phyloP scores from a whole-genome alignment of 192 early-diverging fungal species.

The Coemansia sp. region DNA sequence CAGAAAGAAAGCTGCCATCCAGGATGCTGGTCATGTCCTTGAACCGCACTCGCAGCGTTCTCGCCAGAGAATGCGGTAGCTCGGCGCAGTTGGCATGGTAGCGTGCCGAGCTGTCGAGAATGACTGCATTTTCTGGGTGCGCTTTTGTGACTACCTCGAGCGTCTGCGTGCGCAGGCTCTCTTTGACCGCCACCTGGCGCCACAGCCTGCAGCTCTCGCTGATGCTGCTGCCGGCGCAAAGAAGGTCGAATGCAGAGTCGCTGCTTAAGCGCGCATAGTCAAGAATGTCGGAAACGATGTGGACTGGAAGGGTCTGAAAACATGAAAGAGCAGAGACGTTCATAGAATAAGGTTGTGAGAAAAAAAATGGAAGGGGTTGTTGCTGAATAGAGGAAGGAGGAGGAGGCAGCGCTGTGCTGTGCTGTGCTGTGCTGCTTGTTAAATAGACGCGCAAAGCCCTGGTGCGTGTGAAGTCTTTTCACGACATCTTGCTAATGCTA shows the following conservation, averaged over 20 bases:
- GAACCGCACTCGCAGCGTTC: neutral
- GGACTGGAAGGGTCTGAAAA: neutral
- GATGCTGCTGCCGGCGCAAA: neutral
- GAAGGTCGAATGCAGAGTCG: neutral
- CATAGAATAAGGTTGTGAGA: neutral
- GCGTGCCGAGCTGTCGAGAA: neutral
- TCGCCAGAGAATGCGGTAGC: neutral
- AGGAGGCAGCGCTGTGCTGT: too few relatives aligned
- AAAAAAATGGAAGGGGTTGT: too few relatives aligned
- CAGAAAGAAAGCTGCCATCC: neutral
- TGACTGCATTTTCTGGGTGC: neutral
- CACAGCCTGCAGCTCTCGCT: neutral
- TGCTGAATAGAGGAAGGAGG: too few relatives aligned
- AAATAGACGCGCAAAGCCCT: too few relatives aligned
- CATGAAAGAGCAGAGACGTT: neutral
- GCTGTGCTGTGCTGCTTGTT: too few relatives aligned
- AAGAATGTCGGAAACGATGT: neutral
- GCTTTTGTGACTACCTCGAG: neutral
- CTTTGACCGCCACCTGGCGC: neutral
- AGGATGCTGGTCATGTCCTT: neutral
- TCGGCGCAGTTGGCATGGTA: neutral
- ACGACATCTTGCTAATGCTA: too few relatives aligned
- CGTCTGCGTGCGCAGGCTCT: neutral
- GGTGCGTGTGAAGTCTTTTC: too few relatives aligned
- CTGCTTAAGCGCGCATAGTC: neutral